Percentiles rank a stretch among this genome's conserved stretches.
These are phyloP conservation scores for Cyberlindnera maritima DNA, from an alignment of 805 yeast genomes.

Conservation along the genomic window DNA sequence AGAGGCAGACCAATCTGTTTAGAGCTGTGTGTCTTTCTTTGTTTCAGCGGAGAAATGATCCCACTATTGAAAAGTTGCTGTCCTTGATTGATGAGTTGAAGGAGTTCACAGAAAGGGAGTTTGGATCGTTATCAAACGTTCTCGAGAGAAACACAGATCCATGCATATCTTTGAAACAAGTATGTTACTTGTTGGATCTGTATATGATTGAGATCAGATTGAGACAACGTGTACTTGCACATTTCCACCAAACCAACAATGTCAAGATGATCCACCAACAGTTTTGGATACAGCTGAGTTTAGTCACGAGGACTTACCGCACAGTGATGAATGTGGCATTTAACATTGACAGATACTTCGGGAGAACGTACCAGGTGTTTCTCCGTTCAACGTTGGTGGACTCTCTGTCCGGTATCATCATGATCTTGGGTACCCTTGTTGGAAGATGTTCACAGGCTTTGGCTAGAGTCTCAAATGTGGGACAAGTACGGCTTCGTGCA, in stretches of 20 bases:
- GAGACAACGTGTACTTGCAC: conserved; percentile 35
- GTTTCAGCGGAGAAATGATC: conserved; percentile 32
- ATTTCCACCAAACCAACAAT: conserved; percentile 35
- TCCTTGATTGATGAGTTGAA: conserved; percentile 33
- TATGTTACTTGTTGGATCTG: conserved; percentile 25
- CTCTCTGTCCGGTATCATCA: not conserved
- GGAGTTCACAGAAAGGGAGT: conserved; percentile 20
- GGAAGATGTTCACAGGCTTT: not conserved
- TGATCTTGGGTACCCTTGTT: not conserved
- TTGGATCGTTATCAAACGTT: conserved; percentile 24
- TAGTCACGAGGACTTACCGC: conserved; percentile 22
- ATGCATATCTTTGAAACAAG: conserved; percentile 22
- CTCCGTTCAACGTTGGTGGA: not conserved
- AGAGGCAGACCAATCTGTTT: conserved; percentile 29
- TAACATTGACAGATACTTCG: not conserved
- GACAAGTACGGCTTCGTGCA: not conserved
- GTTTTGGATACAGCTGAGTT: conserved; percentile 28
- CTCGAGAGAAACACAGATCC: conserved; percentile 6
- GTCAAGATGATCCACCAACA: conserved; percentile 33
- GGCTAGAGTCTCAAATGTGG: not conserved
- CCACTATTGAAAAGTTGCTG: conserved; percentile 35
- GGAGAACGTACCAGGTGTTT: not conserved
- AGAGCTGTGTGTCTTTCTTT: conserved; percentile 31
- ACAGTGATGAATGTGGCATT: not conserved
- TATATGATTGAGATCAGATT: conserved; percentile 33